phyloP scores from a whole-genome alignment of 129 eudicot genomes.

The Ambrosia artemisiifolia region DNA sequence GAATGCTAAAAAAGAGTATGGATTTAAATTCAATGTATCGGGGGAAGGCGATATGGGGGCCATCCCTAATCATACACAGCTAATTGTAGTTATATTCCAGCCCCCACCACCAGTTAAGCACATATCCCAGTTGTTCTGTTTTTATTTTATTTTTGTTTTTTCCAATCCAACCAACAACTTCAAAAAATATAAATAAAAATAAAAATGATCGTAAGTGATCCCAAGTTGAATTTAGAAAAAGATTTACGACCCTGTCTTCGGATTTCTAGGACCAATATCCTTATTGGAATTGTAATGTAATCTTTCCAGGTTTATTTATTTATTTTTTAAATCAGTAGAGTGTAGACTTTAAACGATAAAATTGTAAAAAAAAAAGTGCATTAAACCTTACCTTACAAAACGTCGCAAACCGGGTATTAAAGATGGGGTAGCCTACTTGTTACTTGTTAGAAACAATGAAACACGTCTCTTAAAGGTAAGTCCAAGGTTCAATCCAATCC shows the following conservation, averaged over 20 bases:
- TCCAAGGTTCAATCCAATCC: too few species aligned
- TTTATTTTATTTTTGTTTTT: not conserved
- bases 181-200: not conserved
- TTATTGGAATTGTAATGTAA: too few species aligned
- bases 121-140: constrained; percentile 21
- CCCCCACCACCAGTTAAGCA: constrained; percentile 35
- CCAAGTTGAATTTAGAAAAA: not conserved
- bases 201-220: not conserved
- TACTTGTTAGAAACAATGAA: too few species aligned
- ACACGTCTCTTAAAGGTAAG: too few species aligned
- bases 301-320: too few species aligned
- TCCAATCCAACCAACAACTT: not conserved
- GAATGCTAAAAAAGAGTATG: not conserved
- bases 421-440: too few species aligned
- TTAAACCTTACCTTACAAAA: too few species aligned
- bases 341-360: too few species aligned
- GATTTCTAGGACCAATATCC: too few species aligned
- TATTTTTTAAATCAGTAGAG: too few species aligned
- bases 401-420: too few species aligned
- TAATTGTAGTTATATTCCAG: constrained; percentile 26
- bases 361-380: too few species aligned
- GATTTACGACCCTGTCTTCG: not conserved
- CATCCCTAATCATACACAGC: constrained; percentile 37
- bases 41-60: constrained; percentile 20
- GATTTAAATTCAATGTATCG: not conserved